Percentiles rank a stretch among this genome's conserved stretches.
phyloP scores from a whole-genome alignment of 2,329 filamentous ascomycete species.

The Orbilia ellipsospora region DNA sequence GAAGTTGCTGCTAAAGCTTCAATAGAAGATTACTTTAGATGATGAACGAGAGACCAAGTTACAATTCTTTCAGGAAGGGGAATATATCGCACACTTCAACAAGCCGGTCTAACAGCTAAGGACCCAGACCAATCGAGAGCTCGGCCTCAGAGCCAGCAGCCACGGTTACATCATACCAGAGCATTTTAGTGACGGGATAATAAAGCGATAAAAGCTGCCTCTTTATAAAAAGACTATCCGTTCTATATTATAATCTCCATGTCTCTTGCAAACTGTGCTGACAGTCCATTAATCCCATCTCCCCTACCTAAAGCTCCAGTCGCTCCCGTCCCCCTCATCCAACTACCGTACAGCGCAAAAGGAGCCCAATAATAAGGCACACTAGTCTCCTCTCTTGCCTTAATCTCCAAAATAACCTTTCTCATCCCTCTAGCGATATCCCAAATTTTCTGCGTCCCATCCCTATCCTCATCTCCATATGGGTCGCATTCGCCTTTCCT shows the following conservation, averaged over 20 bases:
- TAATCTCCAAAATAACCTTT: constrained; percentile 34
- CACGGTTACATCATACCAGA: too few species aligned
- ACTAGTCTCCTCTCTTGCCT: constrained; percentile 27
- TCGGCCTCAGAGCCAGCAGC: too few species aligned
- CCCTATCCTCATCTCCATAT: background rate
- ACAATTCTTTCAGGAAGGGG: too few species aligned
- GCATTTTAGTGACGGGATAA: too few species aligned
- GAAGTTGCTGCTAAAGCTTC: too few species aligned
- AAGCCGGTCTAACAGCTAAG: too few species aligned
- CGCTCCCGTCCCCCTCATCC: constrained; percentile 31
- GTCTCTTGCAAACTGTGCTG: constrained; percentile 31
- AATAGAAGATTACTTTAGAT: too few species aligned
- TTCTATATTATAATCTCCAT: constrained; percentile 32
- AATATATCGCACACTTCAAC: too few species aligned
- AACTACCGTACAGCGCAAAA: constrained; percentile 37
- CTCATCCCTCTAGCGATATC: constrained; percentile 23
- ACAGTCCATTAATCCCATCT: constrained; percentile 42
- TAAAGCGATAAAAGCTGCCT: background rate
- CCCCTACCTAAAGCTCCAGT: constrained; percentile 13
- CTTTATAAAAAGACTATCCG: background rate
- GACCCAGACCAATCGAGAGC: too few species aligned
- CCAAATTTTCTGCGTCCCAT: constrained; percentile 16
- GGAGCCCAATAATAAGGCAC: constrained; percentile 50
- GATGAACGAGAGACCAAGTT: too few species aligned
- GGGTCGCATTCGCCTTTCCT: background rate